A percentile compares a stretch with the other conserved stretches of the same genome.
These are phyloP conservation scores for Nectriaceae sp. DNA, from an alignment of 2,329 filamentous ascomycete species.

Conservation along the genomic window DNA sequence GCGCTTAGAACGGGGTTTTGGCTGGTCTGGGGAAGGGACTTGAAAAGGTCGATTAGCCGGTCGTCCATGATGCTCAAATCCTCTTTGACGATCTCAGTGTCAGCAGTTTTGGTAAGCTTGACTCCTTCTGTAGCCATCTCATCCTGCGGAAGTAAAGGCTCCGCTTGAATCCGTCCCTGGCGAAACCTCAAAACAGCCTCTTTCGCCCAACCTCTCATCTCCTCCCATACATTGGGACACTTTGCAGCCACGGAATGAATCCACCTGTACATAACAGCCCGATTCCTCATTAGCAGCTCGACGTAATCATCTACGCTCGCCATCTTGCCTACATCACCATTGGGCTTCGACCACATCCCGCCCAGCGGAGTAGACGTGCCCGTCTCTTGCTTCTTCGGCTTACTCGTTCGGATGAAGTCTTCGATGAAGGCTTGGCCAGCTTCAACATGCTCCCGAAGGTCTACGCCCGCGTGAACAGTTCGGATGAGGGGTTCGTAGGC, in stretches of 20 bases:
- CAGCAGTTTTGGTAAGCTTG: constrained; percentile 33
- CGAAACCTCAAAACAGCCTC: constrained; percentile 59
- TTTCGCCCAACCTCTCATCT: constrained; percentile 63
- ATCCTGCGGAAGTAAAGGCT: neutral
- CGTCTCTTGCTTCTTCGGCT: constrained; percentile 40
- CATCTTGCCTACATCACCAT: constrained; percentile 19
- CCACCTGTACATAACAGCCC: constrained; percentile 66
- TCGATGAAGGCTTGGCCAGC: constrained; percentile 69
- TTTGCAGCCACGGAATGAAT: constrained; percentile 69
- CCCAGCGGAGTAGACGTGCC: constrained; percentile 22
- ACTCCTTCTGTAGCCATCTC: constrained; percentile 20
- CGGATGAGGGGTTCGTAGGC: constrained; percentile 77
- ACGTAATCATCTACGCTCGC: constrained; percentile 75
- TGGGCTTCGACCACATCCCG: constrained; percentile 25
- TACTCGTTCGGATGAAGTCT: constrained; percentile 66
- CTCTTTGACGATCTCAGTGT: neutral
- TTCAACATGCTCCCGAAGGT: constrained; percentile 68
- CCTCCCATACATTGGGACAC: constrained; percentile 64
- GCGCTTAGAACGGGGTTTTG: constrained; percentile 48
- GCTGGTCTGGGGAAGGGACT: constrained; percentile 47
- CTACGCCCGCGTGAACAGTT: constrained; percentile 68
- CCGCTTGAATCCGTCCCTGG: constrained; percentile 16
- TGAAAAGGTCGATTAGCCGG: constrained; percentile 45
- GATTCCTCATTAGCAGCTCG: constrained; percentile 64
- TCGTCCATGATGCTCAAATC: constrained; percentile 38